A percentile compares a stretch with the other conserved stretches of the same genome.
Evolutionary conservation across 768 basidiomycete species (phyloP).

Genomic region (Hysterangium stoloniferum): DNA sequence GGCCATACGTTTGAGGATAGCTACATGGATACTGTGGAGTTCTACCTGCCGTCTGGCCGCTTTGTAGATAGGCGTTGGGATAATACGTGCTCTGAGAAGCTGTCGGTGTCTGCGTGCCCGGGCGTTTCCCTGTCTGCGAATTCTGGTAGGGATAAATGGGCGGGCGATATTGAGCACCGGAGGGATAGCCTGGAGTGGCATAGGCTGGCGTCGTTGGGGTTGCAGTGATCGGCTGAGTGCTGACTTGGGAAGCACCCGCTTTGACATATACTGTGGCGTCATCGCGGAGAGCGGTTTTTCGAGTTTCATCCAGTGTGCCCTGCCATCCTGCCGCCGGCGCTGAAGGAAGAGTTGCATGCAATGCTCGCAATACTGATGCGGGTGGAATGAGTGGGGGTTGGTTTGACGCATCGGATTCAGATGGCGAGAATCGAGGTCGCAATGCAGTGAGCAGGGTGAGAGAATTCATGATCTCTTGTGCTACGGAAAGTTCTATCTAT

Average conservation of each 20-base stretch:
- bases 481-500: conserved; percentile 38
- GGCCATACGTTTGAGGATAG: conserved; percentile 1
- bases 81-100: conserved; percentile 6
- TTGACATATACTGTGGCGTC: conserved; percentile 66
- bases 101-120: conserved; percentile 28
- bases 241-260: conserved; percentile 18
- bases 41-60: no score
- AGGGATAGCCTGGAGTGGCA: conserved; percentile 12
- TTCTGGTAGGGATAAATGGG: conserved; percentile 19
- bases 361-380: conserved; percentile 53
- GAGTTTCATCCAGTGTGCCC: conserved; percentile 57
- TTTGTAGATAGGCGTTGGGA: conserved; percentile 7
- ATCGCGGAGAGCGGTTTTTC: conserved; percentile 58
- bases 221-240: conserved; percentile 3
- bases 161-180: neutral
- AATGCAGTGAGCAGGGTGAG: conserved; percentile 60
- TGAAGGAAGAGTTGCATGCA: conserved; percentile 62
- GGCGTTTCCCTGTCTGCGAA: conserved; percentile 24
- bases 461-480: conserved; percentile 65
- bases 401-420: conserved; percentile 18
- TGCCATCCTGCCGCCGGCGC: conserved; percentile 60
- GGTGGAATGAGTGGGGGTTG: conserved; percentile 52
- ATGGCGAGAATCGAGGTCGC: conserved; percentile 49
- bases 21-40: conserved; percentile 16
- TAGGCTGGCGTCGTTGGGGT: conserved; percentile 9